A percentile compares a stretch with the other conserved stretches of the same genome.
Conservation (phyloP, 257 asterid genomes). For the Solanum tarapatanum region DNA sequence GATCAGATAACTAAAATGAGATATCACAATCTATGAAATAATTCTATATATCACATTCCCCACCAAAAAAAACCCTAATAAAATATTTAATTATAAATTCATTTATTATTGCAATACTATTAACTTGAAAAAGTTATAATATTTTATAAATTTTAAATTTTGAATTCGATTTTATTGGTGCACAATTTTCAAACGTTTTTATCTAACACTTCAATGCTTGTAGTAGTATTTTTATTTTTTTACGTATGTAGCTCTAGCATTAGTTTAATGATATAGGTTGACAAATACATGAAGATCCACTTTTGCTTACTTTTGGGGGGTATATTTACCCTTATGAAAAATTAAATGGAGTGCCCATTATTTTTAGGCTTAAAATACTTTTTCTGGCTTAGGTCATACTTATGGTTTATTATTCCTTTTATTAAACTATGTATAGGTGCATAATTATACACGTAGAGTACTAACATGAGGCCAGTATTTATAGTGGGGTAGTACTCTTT, state of each 20-base stretch:
- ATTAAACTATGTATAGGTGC: constrained; percentile 1
- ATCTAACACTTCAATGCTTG: background rate
- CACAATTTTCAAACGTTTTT: background rate
- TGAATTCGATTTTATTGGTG: background rate
- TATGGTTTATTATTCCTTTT: background rate
- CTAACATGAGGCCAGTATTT: constrained; percentile 4
- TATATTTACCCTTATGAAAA: constrained; percentile 1
- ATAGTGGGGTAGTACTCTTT: background rate
- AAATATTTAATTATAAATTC: background rate
- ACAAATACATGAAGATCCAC: constrained; percentile 6
- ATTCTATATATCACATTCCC: too few relatives aligned
- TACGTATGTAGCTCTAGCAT: background rate
- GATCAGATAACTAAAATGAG: too few relatives aligned
- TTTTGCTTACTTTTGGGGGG: constrained; percentile 6
- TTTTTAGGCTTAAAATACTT: background rate
- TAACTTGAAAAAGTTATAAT: background rate
- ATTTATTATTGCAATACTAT: background rate
- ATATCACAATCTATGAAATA: too few relatives aligned
- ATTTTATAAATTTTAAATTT: background rate
- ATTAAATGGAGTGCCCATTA: constrained; percentile 1
- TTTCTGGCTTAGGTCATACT: constrained; percentile 8
- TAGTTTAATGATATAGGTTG: constrained; percentile 10
- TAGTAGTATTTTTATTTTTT: background rate
- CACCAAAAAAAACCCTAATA: background rate
- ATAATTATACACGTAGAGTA: constrained; percentile 6